phyloP scores from a whole-genome alignment of 768 basidiomycete species.

The Fomitopsis pulvina region DNA sequence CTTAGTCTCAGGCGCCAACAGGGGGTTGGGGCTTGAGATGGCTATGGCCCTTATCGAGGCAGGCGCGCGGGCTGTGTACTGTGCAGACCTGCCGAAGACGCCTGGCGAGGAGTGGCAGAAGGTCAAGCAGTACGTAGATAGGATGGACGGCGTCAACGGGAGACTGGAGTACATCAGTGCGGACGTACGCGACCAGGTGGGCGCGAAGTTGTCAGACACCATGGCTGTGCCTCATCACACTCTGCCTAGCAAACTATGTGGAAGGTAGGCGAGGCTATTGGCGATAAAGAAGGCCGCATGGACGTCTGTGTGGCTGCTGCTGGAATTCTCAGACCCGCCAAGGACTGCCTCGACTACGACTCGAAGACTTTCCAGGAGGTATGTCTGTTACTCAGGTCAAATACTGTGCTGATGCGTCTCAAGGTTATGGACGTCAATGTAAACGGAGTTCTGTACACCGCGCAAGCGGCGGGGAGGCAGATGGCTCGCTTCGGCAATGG shows the following conservation, averaged over 20 bases:
- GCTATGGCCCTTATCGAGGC: conserved; percentile 66
- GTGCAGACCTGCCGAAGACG: conserved; percentile 49
- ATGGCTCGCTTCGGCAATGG: conserved; percentile 26
- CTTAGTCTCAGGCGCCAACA: conserved; percentile 32
- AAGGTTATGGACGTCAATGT: conserved; percentile 62
- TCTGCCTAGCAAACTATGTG: conserved; percentile 29
- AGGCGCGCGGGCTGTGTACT: conserved; percentile 59
- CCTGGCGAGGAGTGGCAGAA: conserved; percentile 52
- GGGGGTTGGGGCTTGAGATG: conserved; percentile 73
- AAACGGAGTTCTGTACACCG: conserved; percentile 29
- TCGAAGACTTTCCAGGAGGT: conserved; percentile 57
- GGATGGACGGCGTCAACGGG: conserved; percentile 13
- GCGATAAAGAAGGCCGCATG: conserved; percentile 59
- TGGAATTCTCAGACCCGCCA: conserved; percentile 49
- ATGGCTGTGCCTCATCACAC: too few relatives aligned
- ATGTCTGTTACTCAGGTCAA: background rate
- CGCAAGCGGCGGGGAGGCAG: conserved; percentile 29
- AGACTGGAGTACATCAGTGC: conserved; percentile 55
- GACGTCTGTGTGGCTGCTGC: conserved; percentile 75
- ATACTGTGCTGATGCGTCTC: background rate
- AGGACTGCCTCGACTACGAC: conserved; percentile 56
- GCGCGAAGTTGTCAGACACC: conserved; percentile 4
- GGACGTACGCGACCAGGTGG: conserved; percentile 58
- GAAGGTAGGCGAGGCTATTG: conserved; percentile 50
- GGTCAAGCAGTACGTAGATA: conserved; percentile 37